These are phyloP conservation scores for Spiromastix sp. DNA, from an alignment of 2,329 filamentous ascomycete genomes.

Conservation along the genomic window DNA sequence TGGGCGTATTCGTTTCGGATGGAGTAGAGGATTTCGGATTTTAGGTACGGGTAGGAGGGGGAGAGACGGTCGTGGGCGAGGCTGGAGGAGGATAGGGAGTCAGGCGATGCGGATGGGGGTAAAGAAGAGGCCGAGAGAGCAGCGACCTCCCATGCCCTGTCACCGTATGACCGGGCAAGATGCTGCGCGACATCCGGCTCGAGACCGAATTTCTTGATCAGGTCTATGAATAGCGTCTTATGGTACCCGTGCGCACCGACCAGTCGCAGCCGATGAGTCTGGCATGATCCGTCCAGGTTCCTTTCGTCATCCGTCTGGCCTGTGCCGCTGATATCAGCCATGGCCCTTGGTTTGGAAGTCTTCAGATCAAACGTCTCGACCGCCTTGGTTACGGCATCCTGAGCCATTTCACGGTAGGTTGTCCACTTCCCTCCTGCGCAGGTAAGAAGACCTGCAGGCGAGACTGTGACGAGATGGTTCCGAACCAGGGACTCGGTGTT, in stretches of 20 bases:
- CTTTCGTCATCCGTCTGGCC: constrained; percentile 61
- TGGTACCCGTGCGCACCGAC: constrained; percentile 80
- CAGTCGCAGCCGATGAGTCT: constrained; percentile 72
- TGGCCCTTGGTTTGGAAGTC: constrained; percentile 46
- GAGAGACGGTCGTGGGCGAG: constrained; percentile 73
- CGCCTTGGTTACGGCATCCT: constrained; percentile 77
- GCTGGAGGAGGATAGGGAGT: constrained; percentile 72
- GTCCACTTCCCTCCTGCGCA: constrained; percentile 90
- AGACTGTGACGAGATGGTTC: constrained; percentile 73
- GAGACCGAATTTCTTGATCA: constrained; percentile 86
- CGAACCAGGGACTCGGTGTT: constrained; percentile 82
- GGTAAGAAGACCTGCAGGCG: constrained; percentile 69
- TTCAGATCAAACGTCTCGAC: constrained; percentile 57
- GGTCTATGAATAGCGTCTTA: constrained; percentile 85
- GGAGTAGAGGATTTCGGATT: constrained; percentile 83
- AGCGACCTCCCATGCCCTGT: constrained; percentile 84
- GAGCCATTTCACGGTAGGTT: constrained; percentile 85
- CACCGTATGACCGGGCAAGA: constrained; percentile 76
- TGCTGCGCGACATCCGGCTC: constrained; percentile 90
- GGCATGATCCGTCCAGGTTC: constrained; percentile 61
- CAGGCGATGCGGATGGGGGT: constrained; percentile 66
- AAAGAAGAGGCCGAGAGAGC: constrained; percentile 67
- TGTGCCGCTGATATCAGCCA: constrained; percentile 59
- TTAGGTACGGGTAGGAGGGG: constrained; percentile 75
- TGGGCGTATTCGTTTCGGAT: constrained; percentile 85